phyloP scores from a whole-genome alignment of 2,329 filamentous ascomycete genomes.

The Xylaria polymorpha region DNA sequence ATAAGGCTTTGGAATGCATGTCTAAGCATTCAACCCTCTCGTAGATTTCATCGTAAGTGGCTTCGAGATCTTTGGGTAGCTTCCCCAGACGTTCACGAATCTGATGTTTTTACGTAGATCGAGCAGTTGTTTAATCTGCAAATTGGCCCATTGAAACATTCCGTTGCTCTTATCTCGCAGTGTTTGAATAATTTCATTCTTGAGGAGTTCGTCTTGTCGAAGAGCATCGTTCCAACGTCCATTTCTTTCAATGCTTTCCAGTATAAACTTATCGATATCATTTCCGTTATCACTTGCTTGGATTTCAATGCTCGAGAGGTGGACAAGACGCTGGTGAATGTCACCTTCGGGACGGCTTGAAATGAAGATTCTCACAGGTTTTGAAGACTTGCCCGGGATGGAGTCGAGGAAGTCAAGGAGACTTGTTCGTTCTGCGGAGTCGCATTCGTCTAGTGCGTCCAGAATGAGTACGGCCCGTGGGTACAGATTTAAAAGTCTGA shows the following conservation, averaged over 20 bases:
- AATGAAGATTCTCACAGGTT: conserved; percentile 30
- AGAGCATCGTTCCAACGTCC: conserved; percentile 19
- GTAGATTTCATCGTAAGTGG: conserved; percentile 31
- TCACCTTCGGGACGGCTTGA: conserved; percentile 34
- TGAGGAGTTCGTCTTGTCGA: conserved; percentile 10
- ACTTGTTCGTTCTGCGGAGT: conserved; percentile 5
- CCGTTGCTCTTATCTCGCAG: conserved; percentile 23
- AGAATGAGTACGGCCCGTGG: conserved; percentile 23
- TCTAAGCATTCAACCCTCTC: conserved; percentile 2
- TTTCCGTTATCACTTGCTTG: conserved; percentile 27
- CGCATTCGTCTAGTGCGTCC: conserved; percentile 29
- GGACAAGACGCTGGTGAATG: conserved; percentile 25
- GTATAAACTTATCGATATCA: conserved; percentile 29
- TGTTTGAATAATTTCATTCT: conserved; percentile 19
- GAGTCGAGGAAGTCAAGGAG: conserved; percentile 30
- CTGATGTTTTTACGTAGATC: conserved; percentile 16
- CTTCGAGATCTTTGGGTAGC: conserved; percentile 24
- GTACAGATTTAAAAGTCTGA: conserved; percentile 19
- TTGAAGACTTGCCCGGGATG: conserved; percentile 13
- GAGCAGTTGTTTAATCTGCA: conserved; percentile 31
- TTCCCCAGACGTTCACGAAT: conserved; percentile 24
- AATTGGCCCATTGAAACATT: conserved; percentile 34
- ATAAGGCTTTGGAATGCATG: background rate
- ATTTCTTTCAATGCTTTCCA: conserved; percentile 24
- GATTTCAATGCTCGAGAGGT: conserved; percentile 30